Percentiles rank a stretch among this genome's conserved stretches.
These are phyloP conservation scores for Elongisporangium undulatum DNA, from an alignment of 352 stramenopile genomes.

Conservation along the genomic window DNA sequence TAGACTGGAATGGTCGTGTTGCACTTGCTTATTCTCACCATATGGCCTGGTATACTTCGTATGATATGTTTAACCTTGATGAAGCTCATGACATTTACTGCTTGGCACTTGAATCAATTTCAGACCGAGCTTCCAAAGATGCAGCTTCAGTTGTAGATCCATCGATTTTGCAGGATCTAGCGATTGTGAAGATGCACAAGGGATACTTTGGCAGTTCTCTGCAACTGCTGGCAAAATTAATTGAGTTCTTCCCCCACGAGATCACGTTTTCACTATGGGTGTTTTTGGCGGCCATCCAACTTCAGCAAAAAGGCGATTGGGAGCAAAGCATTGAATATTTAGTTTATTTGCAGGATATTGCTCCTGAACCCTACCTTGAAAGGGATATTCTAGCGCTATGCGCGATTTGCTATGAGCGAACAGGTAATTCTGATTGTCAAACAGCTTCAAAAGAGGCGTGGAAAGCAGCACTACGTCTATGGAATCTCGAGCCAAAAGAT, in stretches of 20 bases:
- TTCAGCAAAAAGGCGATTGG: constrained; percentile 52
- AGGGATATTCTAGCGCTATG: constrained; percentile 52
- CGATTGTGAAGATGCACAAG: constrained; percentile 62
- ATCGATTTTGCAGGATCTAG: constrained; percentile 50
- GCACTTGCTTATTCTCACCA: constrained; percentile 61
- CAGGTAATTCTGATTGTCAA: constrained; percentile 4
- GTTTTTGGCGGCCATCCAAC: constrained; percentile 50
- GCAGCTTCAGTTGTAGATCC: constrained; percentile 18
- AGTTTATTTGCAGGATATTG: constrained; percentile 49
- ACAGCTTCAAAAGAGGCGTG: constrained; percentile 42
- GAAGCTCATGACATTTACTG: constrained; percentile 49
- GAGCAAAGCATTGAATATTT: constrained; percentile 57
- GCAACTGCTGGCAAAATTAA: constrained; percentile 45
- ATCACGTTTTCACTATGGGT: constrained; percentile 49
- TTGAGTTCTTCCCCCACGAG: constrained; percentile 47
- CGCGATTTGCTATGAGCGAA: constrained; percentile 45
- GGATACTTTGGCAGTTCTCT: constrained; percentile 44
- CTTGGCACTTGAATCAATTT: constrained; percentile 13
- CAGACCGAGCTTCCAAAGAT: constrained; percentile 2
- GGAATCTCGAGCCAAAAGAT: constrained; percentile 39
- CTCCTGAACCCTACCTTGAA: constrained; percentile 45
- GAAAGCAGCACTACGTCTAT: constrained; percentile 46
- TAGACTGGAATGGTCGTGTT: constrained; percentile 9
- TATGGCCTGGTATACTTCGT: constrained; percentile 58
- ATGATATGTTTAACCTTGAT: constrained; percentile 43